phyloP scores from a whole-genome alignment of 352 stramenopile genomes.

The Pilasporangium apinafurcum region DNA sequence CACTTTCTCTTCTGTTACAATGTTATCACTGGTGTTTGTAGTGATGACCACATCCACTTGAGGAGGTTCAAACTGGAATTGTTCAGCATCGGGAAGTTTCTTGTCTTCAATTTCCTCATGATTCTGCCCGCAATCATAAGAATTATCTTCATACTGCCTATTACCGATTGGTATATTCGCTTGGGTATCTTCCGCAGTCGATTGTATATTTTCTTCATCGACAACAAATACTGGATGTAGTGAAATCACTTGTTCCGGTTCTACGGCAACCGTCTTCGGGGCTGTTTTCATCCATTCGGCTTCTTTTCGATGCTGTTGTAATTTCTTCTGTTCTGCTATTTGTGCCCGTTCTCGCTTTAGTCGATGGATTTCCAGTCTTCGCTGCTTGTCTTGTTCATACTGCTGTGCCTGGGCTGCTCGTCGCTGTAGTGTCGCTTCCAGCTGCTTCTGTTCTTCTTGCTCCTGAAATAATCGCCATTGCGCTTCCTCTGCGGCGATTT shows the following conservation, averaged over 20 bases:
- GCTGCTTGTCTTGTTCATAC: conserved; percentile 58
- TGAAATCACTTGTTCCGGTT: background rate
- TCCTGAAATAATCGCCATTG: conserved; percentile 58
- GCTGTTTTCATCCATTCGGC: background rate
- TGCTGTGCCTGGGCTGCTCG: conserved; percentile 50
- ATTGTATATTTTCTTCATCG: too few species aligned
- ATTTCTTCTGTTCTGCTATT: conserved; percentile 15
- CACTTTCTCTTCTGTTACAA: conserved; percentile 1
- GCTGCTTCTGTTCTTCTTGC: conserved; percentile 37
- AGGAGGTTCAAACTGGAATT: too few species aligned
- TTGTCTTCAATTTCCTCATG: background rate
- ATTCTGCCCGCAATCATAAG: too few species aligned
- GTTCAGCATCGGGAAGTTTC: background rate
- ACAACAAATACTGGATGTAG: too few species aligned
- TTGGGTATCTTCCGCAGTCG: too few species aligned
- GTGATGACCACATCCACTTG: too few species aligned
- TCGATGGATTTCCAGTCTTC: conserved; percentile 58
- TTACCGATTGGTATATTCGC: background rate
- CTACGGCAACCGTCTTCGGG: background rate
- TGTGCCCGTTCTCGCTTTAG: conserved; percentile 46
- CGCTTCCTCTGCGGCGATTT: conserved; percentile 52
- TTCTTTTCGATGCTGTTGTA: background rate
- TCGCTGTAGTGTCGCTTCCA: conserved; percentile 30
- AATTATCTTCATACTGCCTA: background rate
- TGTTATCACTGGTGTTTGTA: background rate